Percentiles rank a stretch among this genome's conserved stretches.
Evolutionary conservation across 352 stramenopile genomes (phyloP).

Genomic region (Phytophthora citrophthora): DNA sequence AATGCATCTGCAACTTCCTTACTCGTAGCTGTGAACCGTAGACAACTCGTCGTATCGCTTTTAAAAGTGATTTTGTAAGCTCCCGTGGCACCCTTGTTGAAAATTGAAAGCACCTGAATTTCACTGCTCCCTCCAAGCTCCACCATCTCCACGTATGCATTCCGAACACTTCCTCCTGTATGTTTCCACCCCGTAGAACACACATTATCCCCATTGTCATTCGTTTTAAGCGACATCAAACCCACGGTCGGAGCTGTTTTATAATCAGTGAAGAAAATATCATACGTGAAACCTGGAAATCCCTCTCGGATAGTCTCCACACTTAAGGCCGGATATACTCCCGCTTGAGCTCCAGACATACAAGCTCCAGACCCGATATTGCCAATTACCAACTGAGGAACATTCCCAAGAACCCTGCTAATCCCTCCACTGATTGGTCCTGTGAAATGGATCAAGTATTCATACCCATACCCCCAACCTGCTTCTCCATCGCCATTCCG

Average conservation of each 20-base stretch:
- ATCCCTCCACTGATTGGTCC: conserved; percentile 61
- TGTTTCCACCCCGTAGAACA: conserved; percentile 29
- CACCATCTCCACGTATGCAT: conserved; percentile 49
- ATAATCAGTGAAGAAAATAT: conserved; percentile 79
- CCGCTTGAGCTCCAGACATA: conserved; percentile 31
- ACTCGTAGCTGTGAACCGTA: conserved; percentile 39
- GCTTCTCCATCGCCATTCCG: conserved; percentile 68
- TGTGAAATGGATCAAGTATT: conserved; percentile 74
- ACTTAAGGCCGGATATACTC: conserved; percentile 61
- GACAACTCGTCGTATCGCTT: conserved; percentile 41
- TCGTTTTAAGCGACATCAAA: conserved; percentile 41
- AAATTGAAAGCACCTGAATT: conserved; percentile 58
- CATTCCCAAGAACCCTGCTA: conserved; percentile 66
- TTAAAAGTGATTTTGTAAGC: conserved; percentile 63
- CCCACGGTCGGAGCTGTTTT: conserved; percentile 33
- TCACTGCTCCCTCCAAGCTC: conserved; percentile 65
- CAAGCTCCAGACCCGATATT: conserved; percentile 60
- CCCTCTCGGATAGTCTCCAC: conserved; percentile 76
- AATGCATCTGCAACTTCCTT: conserved; percentile 20
- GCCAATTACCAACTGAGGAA: conserved; percentile 53
- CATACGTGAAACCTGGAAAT: conserved; percentile 65
- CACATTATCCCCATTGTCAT: conserved; percentile 21
- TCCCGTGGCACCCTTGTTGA: conserved; percentile 25
- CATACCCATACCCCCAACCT: conserved; percentile 77
- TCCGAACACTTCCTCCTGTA: conserved; percentile 49